Evolutionary conservation across 345 rosid species (phyloP), one percentile per base, ranked within the genome.

Genomic region (Gossypium mustelinum): DNA sequence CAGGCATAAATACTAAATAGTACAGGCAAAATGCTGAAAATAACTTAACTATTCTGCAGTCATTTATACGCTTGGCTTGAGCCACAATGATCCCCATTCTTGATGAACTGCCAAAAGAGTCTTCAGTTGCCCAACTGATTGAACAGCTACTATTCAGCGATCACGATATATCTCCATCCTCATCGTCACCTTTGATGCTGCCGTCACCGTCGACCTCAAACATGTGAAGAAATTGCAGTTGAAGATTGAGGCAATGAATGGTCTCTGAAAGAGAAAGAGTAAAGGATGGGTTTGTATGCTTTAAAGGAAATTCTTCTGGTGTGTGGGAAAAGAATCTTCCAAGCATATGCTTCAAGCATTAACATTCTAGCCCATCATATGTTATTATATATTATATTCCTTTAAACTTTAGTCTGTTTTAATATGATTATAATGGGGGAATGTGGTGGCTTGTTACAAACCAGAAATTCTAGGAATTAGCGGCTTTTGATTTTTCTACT

Each of bases 311-410:
- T 3, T 12, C 1, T 47, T 16, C 0, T 2, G 43, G 69, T 34
- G 51, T 76, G 76, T 64, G 78, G 64, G 10, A 22, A 63, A 48
- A 59, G 82, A 54, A 79, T 74, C 80, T 79, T 79, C 80, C 67
- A 63, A 79, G 85, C 85, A 82, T 82, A 76, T 82, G 78, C 85
- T 64, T 63, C 16, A 45, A 73, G 76, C 85, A 79, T 79, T 70
- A 76, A 55, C 82, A 73, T 63, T 48, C 12, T 73, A 60, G 25
- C 17, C 41, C 39, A 25, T 59, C 41, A 34, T 34, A 34, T 34
- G 7, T 5, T 34, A 60, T 60, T 18, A 25, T 13, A 60, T 25
- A 60, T 12, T 59, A 60, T 25, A 60, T 25, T 59, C 34, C 16
- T 24, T 4, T 60, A 39, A 25, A 60, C 64, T 60, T 60, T 60